These are phyloP conservation scores for Naganishia cerealis DNA, from an alignment of 1,284 basidiomycete species.

Conservation along the genomic window DNA sequence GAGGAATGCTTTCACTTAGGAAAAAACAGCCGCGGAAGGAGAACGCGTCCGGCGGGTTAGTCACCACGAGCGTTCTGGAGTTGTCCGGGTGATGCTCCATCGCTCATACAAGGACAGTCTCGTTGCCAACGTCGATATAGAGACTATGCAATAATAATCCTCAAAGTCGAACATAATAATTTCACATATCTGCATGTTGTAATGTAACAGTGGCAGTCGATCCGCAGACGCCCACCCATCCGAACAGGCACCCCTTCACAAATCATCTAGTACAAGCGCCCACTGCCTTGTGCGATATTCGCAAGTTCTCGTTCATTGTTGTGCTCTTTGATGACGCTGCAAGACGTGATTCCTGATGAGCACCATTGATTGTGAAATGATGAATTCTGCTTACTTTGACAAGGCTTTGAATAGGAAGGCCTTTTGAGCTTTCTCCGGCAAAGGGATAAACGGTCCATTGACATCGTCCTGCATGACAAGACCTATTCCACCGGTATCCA, in stretches of 20 bases:
- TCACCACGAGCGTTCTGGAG: too few relatives aligned
- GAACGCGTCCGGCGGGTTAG: too few relatives aligned
- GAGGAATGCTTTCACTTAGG: background rate
- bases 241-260: background rate
- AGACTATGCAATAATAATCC: too few relatives aligned
- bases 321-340: slow-evolving; percentile 24
- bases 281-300: slow-evolving; percentile 5
- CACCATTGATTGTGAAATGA: too few relatives aligned
- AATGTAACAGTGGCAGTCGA: background rate
- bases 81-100: too few relatives aligned
- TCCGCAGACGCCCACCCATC: too few relatives aligned
- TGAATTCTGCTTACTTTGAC: slow-evolving; percentile 3
- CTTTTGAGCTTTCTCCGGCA: slow-evolving; percentile 58
- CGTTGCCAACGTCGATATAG: too few relatives aligned
- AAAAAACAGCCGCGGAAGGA: background rate
- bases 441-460: slow-evolving; percentile 60
- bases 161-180: background rate
- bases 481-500: slow-evolving; percentile 83
- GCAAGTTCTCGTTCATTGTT: slow-evolving; percentile 25
- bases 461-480: slow-evolving; percentile 65
- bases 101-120: too few relatives aligned
- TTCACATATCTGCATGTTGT: background rate
- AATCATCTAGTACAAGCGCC: background rate
- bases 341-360: background rate
- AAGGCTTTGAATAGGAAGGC: slow-evolving; percentile 60